These are phyloP conservation scores for Escallonia herrerae DNA, from an alignment of 129 eudicot genomes.

Conservation along the genomic window DNA sequence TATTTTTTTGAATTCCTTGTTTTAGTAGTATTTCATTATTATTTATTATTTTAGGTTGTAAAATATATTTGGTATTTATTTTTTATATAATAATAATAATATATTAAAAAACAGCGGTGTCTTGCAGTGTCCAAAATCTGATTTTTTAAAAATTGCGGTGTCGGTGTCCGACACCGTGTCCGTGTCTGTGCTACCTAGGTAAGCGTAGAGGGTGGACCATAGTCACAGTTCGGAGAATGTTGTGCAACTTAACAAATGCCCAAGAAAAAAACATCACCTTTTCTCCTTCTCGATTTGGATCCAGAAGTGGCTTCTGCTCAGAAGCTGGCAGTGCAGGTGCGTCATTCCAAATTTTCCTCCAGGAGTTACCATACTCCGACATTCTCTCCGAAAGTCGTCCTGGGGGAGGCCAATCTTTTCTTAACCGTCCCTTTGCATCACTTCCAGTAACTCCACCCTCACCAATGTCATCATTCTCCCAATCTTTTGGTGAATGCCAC, in stretches of 20 bases:
- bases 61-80: no score
- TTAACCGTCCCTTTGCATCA: constrained; percentile 12
- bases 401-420: constrained; percentile 68
- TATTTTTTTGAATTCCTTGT: no score
- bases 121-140: no score
- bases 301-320: constrained; percentile 85
- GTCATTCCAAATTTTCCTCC: constrained; percentile 92
- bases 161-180: no score
- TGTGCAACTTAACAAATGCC: background rate
- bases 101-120: no score
- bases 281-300: constrained; percentile 93
- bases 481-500: constrained; percentile 99
- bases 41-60: no score
- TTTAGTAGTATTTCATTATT: no score
- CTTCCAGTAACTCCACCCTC: constrained; percentile 23
- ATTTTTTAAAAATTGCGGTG: no score
- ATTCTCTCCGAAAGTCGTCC: constrained; percentile 92
- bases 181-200: no score
- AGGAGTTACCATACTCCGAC: constrained; percentile 75
- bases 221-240: no score
- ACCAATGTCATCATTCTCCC: constrained; percentile 52
- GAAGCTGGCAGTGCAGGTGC: constrained; percentile 77
- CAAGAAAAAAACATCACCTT: constrained; percentile 40
- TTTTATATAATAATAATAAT: no score
- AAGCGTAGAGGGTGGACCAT: no score